Conservation (phyloP, 169 alveolate genomes). For the Cryptosporidium tyzzeri region DNA sequence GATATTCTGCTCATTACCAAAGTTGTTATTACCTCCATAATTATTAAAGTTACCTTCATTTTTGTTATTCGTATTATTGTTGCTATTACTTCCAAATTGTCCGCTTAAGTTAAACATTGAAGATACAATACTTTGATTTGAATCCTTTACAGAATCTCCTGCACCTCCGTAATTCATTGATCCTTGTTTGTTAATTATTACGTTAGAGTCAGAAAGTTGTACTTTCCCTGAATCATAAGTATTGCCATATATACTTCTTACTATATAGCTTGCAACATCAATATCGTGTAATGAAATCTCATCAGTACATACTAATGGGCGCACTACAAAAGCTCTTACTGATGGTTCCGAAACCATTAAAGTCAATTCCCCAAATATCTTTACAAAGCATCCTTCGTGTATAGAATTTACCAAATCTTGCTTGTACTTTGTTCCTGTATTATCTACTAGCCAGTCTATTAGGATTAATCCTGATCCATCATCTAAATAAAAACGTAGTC, state of each 20-base stretch:
- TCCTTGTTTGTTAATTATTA: neutral
- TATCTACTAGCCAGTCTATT: constrained; percentile 67
- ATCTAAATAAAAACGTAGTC: constrained; percentile 73
- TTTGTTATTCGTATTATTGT: no score
- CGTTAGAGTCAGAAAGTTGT: constrained; percentile 5
- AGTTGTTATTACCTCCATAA: neutral
- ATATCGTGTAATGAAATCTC: constrained; percentile 69
- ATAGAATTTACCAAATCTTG: constrained; percentile 61
- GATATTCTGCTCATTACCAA: constrained; percentile 37
- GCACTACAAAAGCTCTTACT: constrained; percentile 68
- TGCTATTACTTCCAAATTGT: constrained; percentile 36
- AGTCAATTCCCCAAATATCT: constrained; percentile 60
- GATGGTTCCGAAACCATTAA: constrained; percentile 74
- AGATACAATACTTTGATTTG: constrained; percentile 40
- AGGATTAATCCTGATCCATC: constrained; percentile 69
- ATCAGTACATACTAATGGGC: constrained; percentile 73
- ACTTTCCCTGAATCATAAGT: neutral
- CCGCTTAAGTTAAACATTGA: constrained; percentile 60
- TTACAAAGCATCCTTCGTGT: constrained; percentile 70
- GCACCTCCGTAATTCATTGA: neutral
- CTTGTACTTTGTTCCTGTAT: constrained; percentile 70
- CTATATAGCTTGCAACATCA: constrained; percentile 64
- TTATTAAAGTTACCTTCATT: neutral
- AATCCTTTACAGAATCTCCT: constrained; percentile 6
- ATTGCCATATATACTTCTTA: constrained; percentile 19